Percentiles rank a stretch among this genome's conserved stretches.
These are phyloP conservation scores for Scutellospora calospora DNA, from an alignment of 371 early-diverging fungal genomes.

Conservation along the genomic window DNA sequence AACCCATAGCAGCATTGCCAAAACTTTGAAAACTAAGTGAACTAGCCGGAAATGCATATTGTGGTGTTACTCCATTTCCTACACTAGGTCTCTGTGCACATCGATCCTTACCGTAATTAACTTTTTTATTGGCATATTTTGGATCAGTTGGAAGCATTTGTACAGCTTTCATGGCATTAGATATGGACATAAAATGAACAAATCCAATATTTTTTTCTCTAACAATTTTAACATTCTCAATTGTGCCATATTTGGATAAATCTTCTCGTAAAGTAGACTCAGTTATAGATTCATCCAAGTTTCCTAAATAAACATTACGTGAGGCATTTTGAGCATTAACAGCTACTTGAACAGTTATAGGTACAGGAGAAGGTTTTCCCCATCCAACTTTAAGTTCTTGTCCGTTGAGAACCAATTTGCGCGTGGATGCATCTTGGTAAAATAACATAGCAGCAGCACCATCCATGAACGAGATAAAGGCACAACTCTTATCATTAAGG, in stretches of 20 bases:
- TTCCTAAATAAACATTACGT: slow-evolving; percentile 82
- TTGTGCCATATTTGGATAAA: slow-evolving; percentile 69
- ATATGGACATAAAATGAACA: slow-evolving; percentile 78
- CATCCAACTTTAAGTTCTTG: slow-evolving; percentile 77
- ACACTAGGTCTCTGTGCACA: slow-evolving; percentile 57
- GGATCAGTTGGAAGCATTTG: slow-evolving; percentile 61
- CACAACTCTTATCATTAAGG: slow-evolving; percentile 81
- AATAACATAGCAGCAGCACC: slow-evolving; percentile 67
- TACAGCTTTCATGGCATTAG: slow-evolving; percentile 78
- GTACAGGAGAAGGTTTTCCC: slow-evolving; percentile 75
- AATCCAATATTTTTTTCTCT: slow-evolving; percentile 81
- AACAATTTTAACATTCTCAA: slow-evolving; percentile 78
- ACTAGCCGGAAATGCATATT: slow-evolving; percentile 22
- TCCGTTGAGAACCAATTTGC: slow-evolving; percentile 50
- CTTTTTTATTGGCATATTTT: slow-evolving; percentile 53
- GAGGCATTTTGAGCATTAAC: slow-evolving; percentile 70
- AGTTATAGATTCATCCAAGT: slow-evolving; percentile 64
- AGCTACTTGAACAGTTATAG: slow-evolving; percentile 61
- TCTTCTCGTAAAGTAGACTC: slow-evolving; percentile 64
- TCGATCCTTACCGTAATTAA: slow-evolving; percentile 86
- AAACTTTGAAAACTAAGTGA: slow-evolving; percentile 42
- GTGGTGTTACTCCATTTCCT: slow-evolving; percentile 11
- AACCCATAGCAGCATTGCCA: slow-evolving; percentile 32
- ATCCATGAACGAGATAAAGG: slow-evolving; percentile 84
- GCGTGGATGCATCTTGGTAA: slow-evolving; percentile 60